A percentile compares a stretch with the other conserved stretches of the same genome.
These are phyloP conservation scores for Marasmius fiardii DNA, from an alignment of 1,284 basidiomycete genomes.

Conservation along the genomic window DNA sequence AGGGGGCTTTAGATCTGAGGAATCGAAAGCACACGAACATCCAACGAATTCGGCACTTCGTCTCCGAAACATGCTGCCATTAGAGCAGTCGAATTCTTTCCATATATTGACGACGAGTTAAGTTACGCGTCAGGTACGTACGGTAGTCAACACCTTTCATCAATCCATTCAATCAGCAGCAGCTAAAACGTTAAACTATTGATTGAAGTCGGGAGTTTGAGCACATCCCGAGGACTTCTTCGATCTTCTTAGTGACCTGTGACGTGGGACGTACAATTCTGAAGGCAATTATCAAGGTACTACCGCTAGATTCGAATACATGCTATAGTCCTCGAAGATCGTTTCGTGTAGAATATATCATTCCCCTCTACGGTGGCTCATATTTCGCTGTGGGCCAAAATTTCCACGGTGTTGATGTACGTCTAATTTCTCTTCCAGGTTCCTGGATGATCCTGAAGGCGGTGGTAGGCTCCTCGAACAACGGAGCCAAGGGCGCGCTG, in stretches of 20 bases:
- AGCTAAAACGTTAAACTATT: too few relatives aligned
- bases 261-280: conserved; percentile 11
- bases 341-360: conserved; percentile 29
- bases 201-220: neutral
- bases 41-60: too few relatives aligned
- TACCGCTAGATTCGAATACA: conserved; percentile 16
- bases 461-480: conserved; percentile 25
- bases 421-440: conserved; percentile 24
- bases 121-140: too few relatives aligned
- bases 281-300: conserved; percentile 14
- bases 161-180: too few relatives aligned
- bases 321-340: conserved; percentile 19
- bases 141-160: too few relatives aligned
- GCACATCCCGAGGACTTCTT: neutral
- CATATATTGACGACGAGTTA: too few relatives aligned
- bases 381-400: conserved; percentile 20
- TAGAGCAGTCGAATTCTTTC: too few relatives aligned
- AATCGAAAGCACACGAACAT: too few relatives aligned
- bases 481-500: conserved; percentile 23
- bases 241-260: neutral
- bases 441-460: conserved; percentile 15
- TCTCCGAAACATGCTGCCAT: too few relatives aligned
- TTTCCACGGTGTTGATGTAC: conserved; percentile 29
- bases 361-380: conserved; percentile 8
- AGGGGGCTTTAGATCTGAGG: too few relatives aligned